Conservation (phyloP, 2,329 filamentous ascomycete genomes). For the Apiospora pterosperma region DNA sequence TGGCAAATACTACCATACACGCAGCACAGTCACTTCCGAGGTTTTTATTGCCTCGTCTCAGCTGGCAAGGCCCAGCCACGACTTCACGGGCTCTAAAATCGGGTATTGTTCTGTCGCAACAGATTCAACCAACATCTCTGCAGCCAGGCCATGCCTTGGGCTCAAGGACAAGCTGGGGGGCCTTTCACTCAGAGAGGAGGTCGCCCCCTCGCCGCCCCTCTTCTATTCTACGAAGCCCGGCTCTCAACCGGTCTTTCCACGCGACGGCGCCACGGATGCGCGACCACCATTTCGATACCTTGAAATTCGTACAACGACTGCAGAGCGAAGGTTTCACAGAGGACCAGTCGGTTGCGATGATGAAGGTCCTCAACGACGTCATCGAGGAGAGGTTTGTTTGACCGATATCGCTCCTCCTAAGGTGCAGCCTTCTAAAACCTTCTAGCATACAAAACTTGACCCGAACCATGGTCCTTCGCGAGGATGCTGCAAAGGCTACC, state of each 20-base stretch:
- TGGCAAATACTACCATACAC: conserved; percentile 23
- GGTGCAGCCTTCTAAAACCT: conserved; percentile 1
- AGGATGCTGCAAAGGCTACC: conserved; percentile 80
- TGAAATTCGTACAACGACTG: conserved; percentile 92
- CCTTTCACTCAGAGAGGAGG: neutral
- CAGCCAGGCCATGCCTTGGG: neutral
- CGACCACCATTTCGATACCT: conserved; percentile 96
- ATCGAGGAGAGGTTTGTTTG: conserved; percentile 78
- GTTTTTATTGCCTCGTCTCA: conserved; percentile 53
- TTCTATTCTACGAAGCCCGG: conserved; percentile 24
- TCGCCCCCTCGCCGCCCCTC: conserved; percentile 4
- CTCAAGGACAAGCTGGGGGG: neutral
- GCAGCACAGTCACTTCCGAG: conserved; percentile 43
- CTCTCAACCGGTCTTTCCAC: conserved; percentile 58
- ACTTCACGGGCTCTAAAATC: conserved; percentile 17
- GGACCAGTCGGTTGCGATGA: conserved; percentile 94
- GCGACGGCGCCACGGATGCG: conserved; percentile 57
- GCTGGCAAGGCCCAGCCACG: conserved; percentile 41
- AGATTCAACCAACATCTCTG: neutral
- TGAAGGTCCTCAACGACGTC: conserved; percentile 94
- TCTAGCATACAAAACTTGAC: conserved; percentile 90
- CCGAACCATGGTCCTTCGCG: conserved; percentile 94
- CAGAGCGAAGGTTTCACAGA: conserved; percentile 93
- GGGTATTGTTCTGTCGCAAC: neutral
- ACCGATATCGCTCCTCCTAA: neutral